Base-by-base conservation (phyloP, 192 early-diverging fungal genomes). In the Coemansia sp. region DNA sequence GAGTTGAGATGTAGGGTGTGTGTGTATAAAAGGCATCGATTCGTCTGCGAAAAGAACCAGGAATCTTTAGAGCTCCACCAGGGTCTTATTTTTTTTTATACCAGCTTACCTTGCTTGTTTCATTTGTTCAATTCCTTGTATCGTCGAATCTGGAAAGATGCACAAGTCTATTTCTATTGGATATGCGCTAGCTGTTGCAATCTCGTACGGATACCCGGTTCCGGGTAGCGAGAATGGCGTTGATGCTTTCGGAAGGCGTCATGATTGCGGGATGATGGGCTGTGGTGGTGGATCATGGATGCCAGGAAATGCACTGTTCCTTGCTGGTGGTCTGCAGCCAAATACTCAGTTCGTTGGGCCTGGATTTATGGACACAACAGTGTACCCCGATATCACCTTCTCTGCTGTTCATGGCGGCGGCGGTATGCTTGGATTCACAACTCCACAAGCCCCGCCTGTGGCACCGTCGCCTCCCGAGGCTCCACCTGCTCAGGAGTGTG, bases 21-120 rank as follows among this genome's bases (percentile, higher is more conserved):
- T 40, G 7, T 8, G 38, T 40, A 40, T 40, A 40, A 40, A 40
- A 40, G 38, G 38, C 38, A 25, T 52, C 57, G 40, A 49, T 1
- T 50, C 19, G 49, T 25, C 23, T 13, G 49, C 49, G 23, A 20
- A 52, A 7, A 11, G 20, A 52, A 52, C 49, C 23, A 25, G 23
- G 63, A 57, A 62, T 62, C 70, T 55, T 57, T 25, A 71, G 63
- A 71, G 70, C 70, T 61, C 70, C 48, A 62, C 61, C 53, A 11
- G 70, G 64, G 70, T 72, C 63, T 66, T 72, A 29, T 29, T 66
- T 72, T 66, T 72, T 72, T 72, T 25, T 52, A 15, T 52, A 52
- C 49, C 49, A 52, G 49, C 49, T 11, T 52, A 25, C 49, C 49
- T 52, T 52, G 42, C 5, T 45, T 45, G 42, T 45, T 17, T 45